Evolutionary conservation across 2,329 filamentous ascomycete species (phyloP), one percentile per base, ranked within the genome.

Genomic region (Periconia sp.): DNA sequence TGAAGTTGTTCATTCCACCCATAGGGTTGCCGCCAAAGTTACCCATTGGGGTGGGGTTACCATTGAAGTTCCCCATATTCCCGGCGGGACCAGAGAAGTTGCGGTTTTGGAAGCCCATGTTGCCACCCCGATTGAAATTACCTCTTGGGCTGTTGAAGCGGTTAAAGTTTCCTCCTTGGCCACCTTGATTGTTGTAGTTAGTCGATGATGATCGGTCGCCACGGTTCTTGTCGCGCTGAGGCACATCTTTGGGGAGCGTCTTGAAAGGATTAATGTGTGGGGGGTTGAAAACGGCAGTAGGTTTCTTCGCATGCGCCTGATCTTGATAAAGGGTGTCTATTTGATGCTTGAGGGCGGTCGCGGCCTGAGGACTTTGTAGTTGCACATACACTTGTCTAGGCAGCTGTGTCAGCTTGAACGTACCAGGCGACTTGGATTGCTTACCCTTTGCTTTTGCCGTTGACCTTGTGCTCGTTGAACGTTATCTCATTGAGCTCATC

Each of bases 401-500:
- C 40, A 23, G 14, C 41, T 17, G 13, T 47, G 51, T 68, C 33
- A 68, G 60, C 44, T 40, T 11, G 33, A 23, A 18, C 9, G 30
- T 18, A 18, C 37, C 5, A 45, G 11, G 31, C 5, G 27, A 9
- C 13, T 17, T 3, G 31, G 18, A 1, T 15, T 15, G 75, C 86
- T 59, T 81, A 96, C 92, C 94, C 93, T 79, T 97, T 97, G 76
- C 91, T 96, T 78, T 99, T 99, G 63, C 94, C 94, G 63, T 99
- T 99, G 45, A 97, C 92, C 73, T 99, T 99, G 76, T 97, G 94
- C 73, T 99, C 94, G 66, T 91, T 97, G 73, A 97, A 99, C 0
- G 92, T 96, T 48, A 99, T 85, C 56, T 97, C 94, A 66, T 90
- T 92, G 17, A 97, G 78, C 66, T 96, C 91, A 44, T 87, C 83